Evolutionary conservation across 2,329 filamentous ascomycete genomes (phyloP).

Genomic region (Rutstroemia sp.): DNA sequence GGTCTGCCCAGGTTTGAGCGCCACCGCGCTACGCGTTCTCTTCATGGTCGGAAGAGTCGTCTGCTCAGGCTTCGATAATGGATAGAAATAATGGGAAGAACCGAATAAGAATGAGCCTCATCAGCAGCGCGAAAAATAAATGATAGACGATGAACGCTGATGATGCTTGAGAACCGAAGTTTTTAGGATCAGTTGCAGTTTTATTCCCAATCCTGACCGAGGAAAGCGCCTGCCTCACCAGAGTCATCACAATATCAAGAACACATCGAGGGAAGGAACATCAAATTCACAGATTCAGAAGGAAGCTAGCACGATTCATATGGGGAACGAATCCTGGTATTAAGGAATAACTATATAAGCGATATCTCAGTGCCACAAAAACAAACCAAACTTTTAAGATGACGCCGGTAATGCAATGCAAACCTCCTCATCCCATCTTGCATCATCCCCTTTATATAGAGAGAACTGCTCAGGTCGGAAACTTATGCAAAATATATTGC

Average conservation of each 20-base stretch:
- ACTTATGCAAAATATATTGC: conserved; percentile 25
- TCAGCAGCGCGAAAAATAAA: conserved; percentile 1
- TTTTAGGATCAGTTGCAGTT: not conserved
- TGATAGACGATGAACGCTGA: not conserved
- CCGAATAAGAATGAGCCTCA: conserved; percentile 2
- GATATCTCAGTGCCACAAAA: conserved; percentile 3
- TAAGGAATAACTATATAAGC: conserved; percentile 1
- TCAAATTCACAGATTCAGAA: not conserved
- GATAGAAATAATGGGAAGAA: conserved; percentile 2
- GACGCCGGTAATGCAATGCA: conserved; percentile 29
- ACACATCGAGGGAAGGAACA: not conserved
- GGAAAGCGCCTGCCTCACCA: too few species aligned
- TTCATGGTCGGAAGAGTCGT: conserved; percentile 15
- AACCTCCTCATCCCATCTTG: conserved; percentile 28
- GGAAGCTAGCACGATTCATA: not conserved
- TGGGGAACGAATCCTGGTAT: conserved; percentile 13
- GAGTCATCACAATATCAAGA: not conserved
- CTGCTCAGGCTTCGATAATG: not conserved
- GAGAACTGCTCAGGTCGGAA: conserved; percentile 28
- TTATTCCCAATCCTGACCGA: too few species aligned
- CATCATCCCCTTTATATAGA: conserved; percentile 22
- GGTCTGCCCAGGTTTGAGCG: conserved; percentile 2
- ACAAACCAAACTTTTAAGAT: conserved; percentile 25
- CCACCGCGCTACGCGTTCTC: conserved; percentile 14
- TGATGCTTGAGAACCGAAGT: not conserved